Evolutionary conservation across 1,139 yeast genomes (phyloP), one percentile per base, ranked within the genome.

Genomic region (Taiozyma sp.): DNA sequence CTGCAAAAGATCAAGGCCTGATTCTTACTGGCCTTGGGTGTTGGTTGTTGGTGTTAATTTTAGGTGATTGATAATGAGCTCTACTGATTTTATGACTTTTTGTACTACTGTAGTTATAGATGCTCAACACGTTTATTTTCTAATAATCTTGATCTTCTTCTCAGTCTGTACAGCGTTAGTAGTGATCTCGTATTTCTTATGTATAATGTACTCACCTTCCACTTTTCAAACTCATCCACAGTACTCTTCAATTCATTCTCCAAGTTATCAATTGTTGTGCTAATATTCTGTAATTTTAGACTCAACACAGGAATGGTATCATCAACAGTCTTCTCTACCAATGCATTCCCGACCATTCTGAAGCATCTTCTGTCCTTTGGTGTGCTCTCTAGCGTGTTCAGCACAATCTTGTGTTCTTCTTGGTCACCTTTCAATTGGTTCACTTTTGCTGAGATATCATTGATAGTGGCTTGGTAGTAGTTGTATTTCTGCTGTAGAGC

Each of bases 311-410:
- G 87, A 19, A 79, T 70, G 8, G 92, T 96, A 46, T 89, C 91
- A 38, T 78, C 84, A 4, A 91, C 93, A 8, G 83, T 78, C 59
- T 88, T 86, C 64, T 92, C 96, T 28, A 92, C 88, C 47, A 95
- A 75, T 1, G 93, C 96, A 5, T 96, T 96, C 16, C 97, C 97
- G 43, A 93, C 80, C 97, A 93, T 90, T 65, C 96, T 83, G 71
- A 84, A 92, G 64, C 98, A 91, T 63, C 84, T 85, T 54, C 99
- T 79, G 44, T 76, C 81, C 5, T 60, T 57, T 22, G 79, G 78
- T 48, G 79, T 83, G 44, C 68, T 77, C 55, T 62, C 68, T 64
- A 86, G 67, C 1, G 93, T 83, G 14, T 77, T 76, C 47, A 82
- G 57, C 27, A 83, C 88, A 49, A 83, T 66, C 57, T 69, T 68